Percentiles rank a stretch among this genome's conserved stretches.
phyloP scores from a whole-genome alignment of 441 rosid species.

The Populus hybrid region DNA sequence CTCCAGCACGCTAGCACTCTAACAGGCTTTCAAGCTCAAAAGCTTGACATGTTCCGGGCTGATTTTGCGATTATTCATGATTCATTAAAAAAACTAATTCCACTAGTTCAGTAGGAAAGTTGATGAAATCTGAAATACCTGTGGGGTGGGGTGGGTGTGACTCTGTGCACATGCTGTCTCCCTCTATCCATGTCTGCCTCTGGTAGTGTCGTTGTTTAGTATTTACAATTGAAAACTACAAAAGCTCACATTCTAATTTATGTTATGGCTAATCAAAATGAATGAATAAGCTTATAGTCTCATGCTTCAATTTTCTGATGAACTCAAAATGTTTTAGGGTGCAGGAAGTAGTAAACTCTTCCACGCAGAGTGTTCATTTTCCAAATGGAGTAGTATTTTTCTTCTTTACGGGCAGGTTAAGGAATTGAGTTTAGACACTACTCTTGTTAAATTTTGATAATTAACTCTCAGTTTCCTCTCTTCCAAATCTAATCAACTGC shows the following conservation, averaged over 20 bases:
- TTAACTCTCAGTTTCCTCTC: background rate
- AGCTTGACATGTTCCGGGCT: background rate
- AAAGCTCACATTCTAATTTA: background rate
- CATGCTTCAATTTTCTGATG: background rate
- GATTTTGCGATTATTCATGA: background rate
- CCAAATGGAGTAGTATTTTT: background rate
- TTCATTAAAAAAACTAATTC: background rate
- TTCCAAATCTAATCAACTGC: background rate
- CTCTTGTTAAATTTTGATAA: background rate
- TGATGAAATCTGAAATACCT: background rate
- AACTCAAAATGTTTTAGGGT: background rate
- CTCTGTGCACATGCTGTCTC: background rate
- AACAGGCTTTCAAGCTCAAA: background rate
- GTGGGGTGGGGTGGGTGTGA: background rate
- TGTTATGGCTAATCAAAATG: background rate
- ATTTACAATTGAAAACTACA: background rate
- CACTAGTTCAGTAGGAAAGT: background rate
- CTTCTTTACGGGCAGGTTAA: background rate
- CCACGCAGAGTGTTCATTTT: background rate
- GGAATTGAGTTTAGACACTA: background rate
- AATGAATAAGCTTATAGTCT: background rate
- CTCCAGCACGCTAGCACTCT: background rate
- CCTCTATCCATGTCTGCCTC: background rate
- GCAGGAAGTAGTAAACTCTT: background rate
- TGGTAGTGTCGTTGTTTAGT: background rate